Evolutionary conservation across 2,329 filamentous ascomycete species (phyloP), one percentile per base, ranked within the genome.

Genomic region (Ascochyta rabiei): DNA sequence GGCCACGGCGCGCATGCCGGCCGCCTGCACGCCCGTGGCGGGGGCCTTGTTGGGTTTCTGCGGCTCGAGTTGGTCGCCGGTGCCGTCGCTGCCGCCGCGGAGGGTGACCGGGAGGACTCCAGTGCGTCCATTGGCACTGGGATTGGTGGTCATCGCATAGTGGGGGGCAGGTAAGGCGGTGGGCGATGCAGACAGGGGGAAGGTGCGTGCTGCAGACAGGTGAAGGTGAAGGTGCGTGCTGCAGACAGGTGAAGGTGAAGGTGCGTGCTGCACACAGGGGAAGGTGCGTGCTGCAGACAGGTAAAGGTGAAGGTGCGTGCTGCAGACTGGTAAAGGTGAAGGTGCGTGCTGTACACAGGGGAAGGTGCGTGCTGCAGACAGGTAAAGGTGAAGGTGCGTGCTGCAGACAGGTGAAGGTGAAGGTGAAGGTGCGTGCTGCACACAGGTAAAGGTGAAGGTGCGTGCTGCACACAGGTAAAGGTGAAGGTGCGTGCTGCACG

Each of bases 1-100:
- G 65, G 89, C 93, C 59, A 96, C 75, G 24, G 92, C 93, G 41
- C 93, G 89, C 60, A 92, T 89, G 35, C 90, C 86, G 19, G 92
- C 92, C 4, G 92, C 92, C 19, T 90, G 92, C n/a, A 90, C 89
- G 42, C 90, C 92, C 15, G 85, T 87, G 12, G 83, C 82, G 13
- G 85, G 83, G 53, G 79, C 83, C 60, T 84, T 82, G 56, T 80
- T 79, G 50, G 82, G 81, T 47, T 71, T 73, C 26, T 65, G 65
- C 9, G 66, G 57, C 33, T 61, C 60, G 26, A 58, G 50, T n/a
- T 64, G 61, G 53, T 58, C 53, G 58, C 43, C 12, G 48, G 13
- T 50, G 58, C 43, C 12, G 48, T 9, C 6, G 38, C n/a, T 50
- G 51, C 63, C 58, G 44, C 35, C 56, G 39, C 56, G 60, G 49